These are phyloP conservation scores for Viridothelium virens DNA, from an alignment of 495 filamentous ascomycete species.

Conservation along the genomic window DNA sequence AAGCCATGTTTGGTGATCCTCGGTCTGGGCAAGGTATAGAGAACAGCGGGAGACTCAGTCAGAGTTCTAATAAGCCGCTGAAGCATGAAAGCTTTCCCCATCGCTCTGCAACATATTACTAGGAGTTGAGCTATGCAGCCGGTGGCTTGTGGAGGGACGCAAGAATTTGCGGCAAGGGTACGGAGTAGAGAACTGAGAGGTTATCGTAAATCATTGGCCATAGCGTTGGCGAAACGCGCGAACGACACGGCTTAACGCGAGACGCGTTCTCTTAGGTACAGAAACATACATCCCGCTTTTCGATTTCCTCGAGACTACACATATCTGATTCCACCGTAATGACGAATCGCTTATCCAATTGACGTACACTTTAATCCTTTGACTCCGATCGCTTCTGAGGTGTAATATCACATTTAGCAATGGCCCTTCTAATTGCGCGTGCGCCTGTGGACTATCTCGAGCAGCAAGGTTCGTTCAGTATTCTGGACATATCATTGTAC, in stretches of 20 bases:
- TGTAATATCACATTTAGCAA: conserved; percentile 33
- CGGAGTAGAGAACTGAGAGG: no score
- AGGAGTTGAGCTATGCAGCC: neutral
- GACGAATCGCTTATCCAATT: neutral
- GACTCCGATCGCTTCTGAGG: neutral
- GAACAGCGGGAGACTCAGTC: neutral
- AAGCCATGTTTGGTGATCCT: neutral
- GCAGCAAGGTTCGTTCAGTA: conserved; percentile 57
- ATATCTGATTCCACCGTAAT: neutral
- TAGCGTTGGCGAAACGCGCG: conserved; percentile 1
- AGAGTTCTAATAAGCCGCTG: neutral
- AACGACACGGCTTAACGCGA: conserved; percentile 5
- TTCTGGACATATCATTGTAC: neutral
- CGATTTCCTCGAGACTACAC: neutral
- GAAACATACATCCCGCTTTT: neutral
- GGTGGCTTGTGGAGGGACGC: neutral
- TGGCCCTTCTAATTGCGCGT: conserved; percentile 72
- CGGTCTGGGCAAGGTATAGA: neutral
- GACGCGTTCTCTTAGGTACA: neutral
- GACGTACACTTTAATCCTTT: neutral
- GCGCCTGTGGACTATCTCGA: conserved; percentile 75
- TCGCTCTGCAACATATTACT: neutral
- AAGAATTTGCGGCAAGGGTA: no score
- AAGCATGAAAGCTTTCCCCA: neutral
- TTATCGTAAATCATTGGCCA: neutral